phyloP scores from a whole-genome alignment of 352 stramenopile genomes.

The Phytophthora syringae region DNA sequence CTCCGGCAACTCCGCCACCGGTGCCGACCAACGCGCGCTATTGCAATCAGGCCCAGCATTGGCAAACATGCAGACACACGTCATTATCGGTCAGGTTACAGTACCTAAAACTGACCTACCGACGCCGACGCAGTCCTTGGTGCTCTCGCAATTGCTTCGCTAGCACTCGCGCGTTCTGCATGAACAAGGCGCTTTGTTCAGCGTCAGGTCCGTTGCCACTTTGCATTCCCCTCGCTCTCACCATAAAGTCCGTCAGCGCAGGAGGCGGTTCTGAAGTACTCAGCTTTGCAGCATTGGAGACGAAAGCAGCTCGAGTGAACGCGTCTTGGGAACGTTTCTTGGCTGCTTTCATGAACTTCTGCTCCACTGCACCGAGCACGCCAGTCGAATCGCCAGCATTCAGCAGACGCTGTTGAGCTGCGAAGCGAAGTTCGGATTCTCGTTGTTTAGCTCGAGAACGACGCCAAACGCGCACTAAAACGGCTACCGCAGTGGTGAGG shows the following conservation, averaged over 20 bases:
- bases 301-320: slow-evolving; percentile 11
- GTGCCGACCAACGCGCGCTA: no score
- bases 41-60: no score
- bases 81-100: no score
- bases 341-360: slow-evolving; percentile 22
- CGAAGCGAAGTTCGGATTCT: slow-evolving; percentile 17
- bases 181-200: slow-evolving; percentile 9
- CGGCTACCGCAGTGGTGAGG: slow-evolving; percentile 19
- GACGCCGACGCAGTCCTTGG: slow-evolving; percentile 9
- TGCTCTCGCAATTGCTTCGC: slow-evolving; percentile 20
- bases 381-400: not conserved
- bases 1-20: no score
- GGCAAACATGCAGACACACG: no score
- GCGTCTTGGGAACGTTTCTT: slow-evolving; percentile 6
- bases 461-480: slow-evolving; percentile 32
- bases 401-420: slow-evolving; percentile 22
- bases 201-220: not conserved
- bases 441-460: slow-evolving; percentile 12
- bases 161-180: slow-evolving; percentile 11
- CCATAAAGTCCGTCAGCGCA: slow-evolving; percentile 13
- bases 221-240: not conserved
- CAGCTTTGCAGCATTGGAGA: slow-evolving; percentile 18
- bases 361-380: slow-evolving; percentile 6
- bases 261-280: not conserved
- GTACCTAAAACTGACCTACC: slow-evolving; percentile 5